Base-by-base conservation (phyloP, 371 early-diverging fungal genomes). In the Rhizopus stolonifer region DNA sequence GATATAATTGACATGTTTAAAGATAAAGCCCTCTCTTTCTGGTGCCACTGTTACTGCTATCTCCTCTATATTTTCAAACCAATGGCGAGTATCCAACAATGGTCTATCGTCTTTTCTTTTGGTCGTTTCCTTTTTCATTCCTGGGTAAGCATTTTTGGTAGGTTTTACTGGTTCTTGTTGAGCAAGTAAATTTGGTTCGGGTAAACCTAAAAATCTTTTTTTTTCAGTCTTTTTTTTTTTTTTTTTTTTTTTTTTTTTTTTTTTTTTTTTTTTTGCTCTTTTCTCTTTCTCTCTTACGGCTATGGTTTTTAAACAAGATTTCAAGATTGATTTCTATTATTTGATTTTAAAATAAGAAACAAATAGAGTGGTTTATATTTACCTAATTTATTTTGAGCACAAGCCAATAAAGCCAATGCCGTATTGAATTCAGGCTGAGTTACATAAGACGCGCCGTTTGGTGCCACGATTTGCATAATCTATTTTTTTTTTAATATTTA, bases 301-400 rank as follows among this genome's bases (percentile, higher is more conserved):
- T n/a, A n/a, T n/a, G n/a, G n/a, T n/a, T 58, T 25, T 53, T 52
- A 46, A 63, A 56, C 0, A 74, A 46, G 17, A 46, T 66, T 26
- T 60, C 54, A 6, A 74, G 24, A 2, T 65, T 64, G 5, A 70
- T 38, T 19, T 67, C 70, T 63, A 50, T 31, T 15, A 43, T 36
- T 11, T 2, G 15, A 36, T 36, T n/a, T n/a, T n/a, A n/a, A n/a
- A n/a, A n/a, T n/a, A n/a, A n/a, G n/a, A n/a, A n/a, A n/a, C n/a
- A n/a, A n/a, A n/a, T n/a, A n/a, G n/a, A n/a, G n/a, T n/a, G n/a
- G n/a, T n/a, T 25, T n/a, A 8, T 31, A 8, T 36, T 65, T 70
- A 57, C 81, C 74, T 72, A 86, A 82, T 61, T 84, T 81, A 63
- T 87, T 85, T 60, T 89, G 89, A 11, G 87, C 87, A 57, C 87